Evolutionary conservation across 257 asterid species (phyloP).

Genomic region (Petunia secreta): DNA sequence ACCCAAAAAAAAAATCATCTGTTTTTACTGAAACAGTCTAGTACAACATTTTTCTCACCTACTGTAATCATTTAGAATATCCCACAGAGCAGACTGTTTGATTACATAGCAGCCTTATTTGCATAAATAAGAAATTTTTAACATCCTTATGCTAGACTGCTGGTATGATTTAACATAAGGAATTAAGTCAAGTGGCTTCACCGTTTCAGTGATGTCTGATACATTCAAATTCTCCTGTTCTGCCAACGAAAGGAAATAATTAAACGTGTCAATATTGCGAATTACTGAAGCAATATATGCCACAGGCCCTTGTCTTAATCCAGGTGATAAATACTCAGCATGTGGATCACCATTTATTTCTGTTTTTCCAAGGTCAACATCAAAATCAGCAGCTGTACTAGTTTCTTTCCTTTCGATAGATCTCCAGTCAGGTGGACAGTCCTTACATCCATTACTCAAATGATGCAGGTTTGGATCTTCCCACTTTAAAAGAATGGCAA

Average conservation of each 20-base stretch:
- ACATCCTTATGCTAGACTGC: slow-evolving; percentile 58
- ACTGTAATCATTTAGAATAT: background rate
- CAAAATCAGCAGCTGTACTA: slow-evolving; percentile 15
- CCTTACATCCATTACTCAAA: background rate
- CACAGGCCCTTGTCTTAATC: slow-evolving; percentile 41
- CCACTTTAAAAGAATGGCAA: slow-evolving; percentile 56
- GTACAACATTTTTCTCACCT: background rate
- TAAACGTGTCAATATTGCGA: slow-evolving; percentile 72
- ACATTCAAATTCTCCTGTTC: slow-evolving; percentile 57
- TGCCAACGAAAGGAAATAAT: slow-evolving; percentile 63
- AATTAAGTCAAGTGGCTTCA: slow-evolving; percentile 56
- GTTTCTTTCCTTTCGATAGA: background rate
- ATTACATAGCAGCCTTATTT: background rate
- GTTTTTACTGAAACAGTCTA: background rate
- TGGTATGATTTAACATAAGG: slow-evolving; percentile 75
- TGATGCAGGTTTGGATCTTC: slow-evolving; percentile 12
- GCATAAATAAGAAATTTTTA: slow-evolving; percentile 45
- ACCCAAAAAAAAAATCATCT: background rate
- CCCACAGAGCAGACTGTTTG: background rate
- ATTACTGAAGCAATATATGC: slow-evolving; percentile 84
- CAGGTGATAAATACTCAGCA: slow-evolving; percentile 26
- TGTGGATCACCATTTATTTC: slow-evolving; percentile 26
- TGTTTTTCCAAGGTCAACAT: slow-evolving; percentile 25
- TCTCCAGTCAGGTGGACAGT: background rate
- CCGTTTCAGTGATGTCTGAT: slow-evolving; percentile 58